phyloP scores from a whole-genome alignment of 2,329 filamentous ascomycete species.

The Colletotrichum limetticola region DNA sequence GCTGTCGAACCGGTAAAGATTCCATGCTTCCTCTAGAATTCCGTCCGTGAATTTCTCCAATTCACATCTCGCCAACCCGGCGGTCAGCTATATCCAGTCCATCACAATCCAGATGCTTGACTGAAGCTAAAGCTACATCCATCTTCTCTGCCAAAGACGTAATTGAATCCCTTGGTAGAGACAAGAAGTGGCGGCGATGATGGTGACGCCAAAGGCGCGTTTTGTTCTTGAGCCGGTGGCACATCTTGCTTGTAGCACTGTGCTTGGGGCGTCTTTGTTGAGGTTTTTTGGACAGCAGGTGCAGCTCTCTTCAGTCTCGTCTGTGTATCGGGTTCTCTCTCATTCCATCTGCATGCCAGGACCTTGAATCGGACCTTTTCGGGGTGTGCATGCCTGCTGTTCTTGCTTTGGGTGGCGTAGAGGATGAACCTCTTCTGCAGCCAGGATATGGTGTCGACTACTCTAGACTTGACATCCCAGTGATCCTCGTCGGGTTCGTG shows the following conservation, averaged over 20 bases:
- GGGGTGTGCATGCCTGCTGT: slow-evolving; percentile 46
- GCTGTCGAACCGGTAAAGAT: not conserved
- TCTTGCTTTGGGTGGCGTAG: slow-evolving; percentile 48
- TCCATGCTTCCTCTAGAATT: not conserved
- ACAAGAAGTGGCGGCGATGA: not conserved
- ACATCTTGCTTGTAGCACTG: not conserved
- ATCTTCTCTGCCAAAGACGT: not conserved
- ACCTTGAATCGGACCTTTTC: slow-evolving; percentile 53
- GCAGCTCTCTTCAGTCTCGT: not conserved
- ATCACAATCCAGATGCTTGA: not conserved
- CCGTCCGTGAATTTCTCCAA: not conserved
- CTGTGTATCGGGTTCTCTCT: not conserved
- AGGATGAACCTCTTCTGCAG: slow-evolving; percentile 49
- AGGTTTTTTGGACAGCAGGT: not conserved
- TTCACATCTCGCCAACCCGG: not conserved
- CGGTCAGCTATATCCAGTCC: too few species aligned
- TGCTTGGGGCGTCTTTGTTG: slow-evolving; percentile 4
- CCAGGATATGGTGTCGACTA: slow-evolving; percentile 51
- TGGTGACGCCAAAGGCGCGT: not conserved
- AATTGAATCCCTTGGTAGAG: not conserved
- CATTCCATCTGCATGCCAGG: slow-evolving; percentile 52
- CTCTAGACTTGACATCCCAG: slow-evolving; percentile 49
- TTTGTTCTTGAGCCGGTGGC: not conserved
- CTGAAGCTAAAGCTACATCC: not conserved
- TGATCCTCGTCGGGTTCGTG: slow-evolving; percentile 45